Conservation (phyloP, 2,329 filamentous ascomycete species). For the Microcera coccophila region DNA sequence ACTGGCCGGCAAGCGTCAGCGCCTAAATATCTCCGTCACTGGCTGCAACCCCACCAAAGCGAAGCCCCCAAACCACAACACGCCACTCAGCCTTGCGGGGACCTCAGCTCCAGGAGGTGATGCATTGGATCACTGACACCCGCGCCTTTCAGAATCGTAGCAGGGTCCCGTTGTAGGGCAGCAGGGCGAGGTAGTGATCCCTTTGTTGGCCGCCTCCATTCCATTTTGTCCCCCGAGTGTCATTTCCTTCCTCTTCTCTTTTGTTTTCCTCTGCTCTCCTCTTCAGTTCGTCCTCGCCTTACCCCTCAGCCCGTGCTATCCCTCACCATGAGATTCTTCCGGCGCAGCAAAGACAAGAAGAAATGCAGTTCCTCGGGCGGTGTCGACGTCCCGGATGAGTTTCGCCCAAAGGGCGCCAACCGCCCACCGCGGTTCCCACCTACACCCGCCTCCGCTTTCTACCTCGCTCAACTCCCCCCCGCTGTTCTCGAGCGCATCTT, state of each 20-base stretch:
- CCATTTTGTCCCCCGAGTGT: conserved; percentile 1
- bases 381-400: conserved; percentile 28
- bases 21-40: not conserved
- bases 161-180: not conserved
- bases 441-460: conserved; percentile 38
- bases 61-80: not conserved
- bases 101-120: not conserved
- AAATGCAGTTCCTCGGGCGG: conserved; percentile 22
- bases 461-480: conserved; percentile 57
- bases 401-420: conserved; percentile 25
- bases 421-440: conserved; percentile 33
- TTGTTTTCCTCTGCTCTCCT: not conserved
- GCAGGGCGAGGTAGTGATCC: not conserved
- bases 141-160: not conserved
- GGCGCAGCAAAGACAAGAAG: conserved; percentile 39
- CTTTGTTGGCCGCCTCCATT: conserved; percentile 9
- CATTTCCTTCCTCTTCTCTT: conserved; percentile 3
- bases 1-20: not conserved
- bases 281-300: not conserved
- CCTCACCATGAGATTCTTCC: conserved; percentile 35
- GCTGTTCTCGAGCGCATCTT: conserved; percentile 76
- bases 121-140: conserved; percentile 1
- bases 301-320: conserved; percentile 5
- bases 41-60: not conserved
- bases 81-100: not conserved